Evolutionary conservation across 2,329 filamentous ascomycete species (phyloP).

Genomic region (Malbranchea cinnamomea): DNA sequence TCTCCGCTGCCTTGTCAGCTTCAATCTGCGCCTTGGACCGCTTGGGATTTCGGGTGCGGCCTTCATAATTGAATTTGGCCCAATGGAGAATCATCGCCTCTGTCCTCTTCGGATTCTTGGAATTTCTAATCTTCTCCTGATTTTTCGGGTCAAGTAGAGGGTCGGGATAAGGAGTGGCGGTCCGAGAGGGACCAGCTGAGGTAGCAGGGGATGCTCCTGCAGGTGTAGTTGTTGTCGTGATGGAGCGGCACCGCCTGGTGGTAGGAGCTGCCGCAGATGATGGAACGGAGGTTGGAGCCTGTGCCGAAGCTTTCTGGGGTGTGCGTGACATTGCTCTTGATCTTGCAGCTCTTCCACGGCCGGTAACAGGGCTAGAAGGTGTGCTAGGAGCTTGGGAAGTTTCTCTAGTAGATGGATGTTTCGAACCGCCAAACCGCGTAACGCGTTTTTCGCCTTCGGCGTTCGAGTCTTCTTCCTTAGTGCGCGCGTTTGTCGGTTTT

Average conservation of each 20-base stretch:
- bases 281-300: background rate
- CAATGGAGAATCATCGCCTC: constrained; percentile 32
- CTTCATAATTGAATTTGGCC: constrained; percentile 29
- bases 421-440: constrained; percentile 9
- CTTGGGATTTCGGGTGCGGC: constrained; percentile 29
- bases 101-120: constrained; percentile 30
- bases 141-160: constrained; percentile 13
- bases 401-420: constrained; percentile 7
- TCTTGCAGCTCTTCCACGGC: too few species aligned
- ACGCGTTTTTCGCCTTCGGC: constrained; percentile 6
- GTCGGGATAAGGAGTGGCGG: constrained; percentile 11
- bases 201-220: constrained; percentile 9
- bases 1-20: constrained; percentile 18
- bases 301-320: constrained; percentile 4
- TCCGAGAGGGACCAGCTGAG: constrained; percentile 8
- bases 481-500: constrained; percentile 5
- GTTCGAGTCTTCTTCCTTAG: constrained; percentile 3
- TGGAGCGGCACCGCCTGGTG: constrained; percentile 2
- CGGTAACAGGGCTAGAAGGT: constrained; percentile 7
- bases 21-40: constrained; percentile 31
- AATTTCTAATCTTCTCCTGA: constrained; percentile 25
- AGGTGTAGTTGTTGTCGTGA: constrained; percentile 7
- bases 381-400: constrained; percentile 8
- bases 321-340: too few species aligned
- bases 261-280: constrained; percentile 5